Percentiles rank a stretch among this genome's conserved stretches.
Evolutionary conservation across 495 filamentous ascomycete genomes (phyloP).

Genomic region (Podospora anserina): DNA sequence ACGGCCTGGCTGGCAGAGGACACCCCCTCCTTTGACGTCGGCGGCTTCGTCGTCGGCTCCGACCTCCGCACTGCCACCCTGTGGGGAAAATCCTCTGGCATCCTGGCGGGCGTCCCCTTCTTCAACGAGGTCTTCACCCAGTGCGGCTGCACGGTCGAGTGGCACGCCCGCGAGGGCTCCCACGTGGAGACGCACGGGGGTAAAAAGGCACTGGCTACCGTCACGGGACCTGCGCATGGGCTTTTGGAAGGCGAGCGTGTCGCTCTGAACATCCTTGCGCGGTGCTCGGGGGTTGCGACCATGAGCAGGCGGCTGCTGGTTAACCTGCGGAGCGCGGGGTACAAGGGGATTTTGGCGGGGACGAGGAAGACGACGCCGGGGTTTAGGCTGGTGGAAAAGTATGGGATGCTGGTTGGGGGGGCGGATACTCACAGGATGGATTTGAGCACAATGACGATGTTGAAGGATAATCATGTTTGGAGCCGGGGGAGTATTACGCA

Average conservation of each 20-base stretch:
- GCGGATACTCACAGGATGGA: conserved; percentile 90
- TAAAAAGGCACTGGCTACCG: conserved; percentile 67
- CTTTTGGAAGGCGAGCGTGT: conserved; percentile 90
- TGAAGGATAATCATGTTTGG: conserved; percentile 98
- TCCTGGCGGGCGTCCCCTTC: conserved; percentile 91
- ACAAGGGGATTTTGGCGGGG: conserved; percentile 80
- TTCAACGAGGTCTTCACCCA: conserved; percentile 92
- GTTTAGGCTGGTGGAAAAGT: conserved; percentile 95
- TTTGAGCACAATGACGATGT: conserved; percentile 91
- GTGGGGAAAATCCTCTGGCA: conserved; percentile 81
- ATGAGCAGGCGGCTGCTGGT: conserved; percentile 54
- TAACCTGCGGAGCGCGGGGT: conserved; percentile 60
- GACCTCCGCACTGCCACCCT: conserved; percentile 72
- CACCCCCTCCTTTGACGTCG: conserved; percentile 93
- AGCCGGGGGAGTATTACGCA: conserved; percentile 77
- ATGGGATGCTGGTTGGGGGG: conserved; percentile 91
- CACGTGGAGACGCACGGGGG: conserved; percentile 49
- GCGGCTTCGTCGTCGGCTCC: conserved; percentile 92
- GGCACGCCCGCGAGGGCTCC: conserved; percentile 77
- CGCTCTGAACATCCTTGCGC: conserved; percentile 84
- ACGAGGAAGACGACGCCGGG: conserved; percentile 96
- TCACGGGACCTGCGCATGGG: conserved; percentile 78
- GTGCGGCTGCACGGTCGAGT: conserved; percentile 83
- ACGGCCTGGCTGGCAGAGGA: conserved; percentile 89
- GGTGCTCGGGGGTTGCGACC: conserved; percentile 89